These are phyloP conservation scores for Staphylotrichum longicolle DNA, from an alignment of 495 filamentous ascomycete genomes.

Conservation along the genomic window DNA sequence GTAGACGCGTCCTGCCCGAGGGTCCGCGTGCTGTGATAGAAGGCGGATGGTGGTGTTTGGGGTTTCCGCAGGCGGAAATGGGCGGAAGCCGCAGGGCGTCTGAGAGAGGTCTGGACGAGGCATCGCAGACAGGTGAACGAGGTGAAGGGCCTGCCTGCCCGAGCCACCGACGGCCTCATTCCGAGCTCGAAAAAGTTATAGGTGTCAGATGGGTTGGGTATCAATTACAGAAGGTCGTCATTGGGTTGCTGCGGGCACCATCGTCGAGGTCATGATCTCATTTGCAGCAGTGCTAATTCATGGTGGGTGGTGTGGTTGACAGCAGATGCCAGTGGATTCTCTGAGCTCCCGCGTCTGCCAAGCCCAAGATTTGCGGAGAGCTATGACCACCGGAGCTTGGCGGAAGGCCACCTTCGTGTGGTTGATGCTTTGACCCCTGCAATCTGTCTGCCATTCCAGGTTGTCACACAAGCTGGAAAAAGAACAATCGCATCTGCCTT, in stretches of 20 bases:
- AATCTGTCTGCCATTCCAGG: too few relatives aligned
- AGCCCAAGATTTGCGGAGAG: too few relatives aligned
- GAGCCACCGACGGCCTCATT: constrained; percentile 23
- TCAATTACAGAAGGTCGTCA: neutral
- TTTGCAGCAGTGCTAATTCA: too few relatives aligned
- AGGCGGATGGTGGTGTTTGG: constrained; percentile 9
- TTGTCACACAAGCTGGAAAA: too few relatives aligned
- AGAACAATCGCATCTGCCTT: too few relatives aligned
- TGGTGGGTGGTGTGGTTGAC: too few relatives aligned
- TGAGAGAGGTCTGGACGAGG: constrained; percentile 16
- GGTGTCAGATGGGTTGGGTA: neutral
- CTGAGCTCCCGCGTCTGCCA: too few relatives aligned
- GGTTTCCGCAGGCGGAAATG: neutral
- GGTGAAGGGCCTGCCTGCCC: constrained; percentile 25
- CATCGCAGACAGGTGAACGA: constrained; percentile 37
- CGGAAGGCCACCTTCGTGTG: too few relatives aligned
- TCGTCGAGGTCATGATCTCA: too few relatives aligned
- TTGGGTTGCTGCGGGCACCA: neutral
- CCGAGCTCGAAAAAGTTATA: constrained; percentile 6
- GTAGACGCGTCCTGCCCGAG: constrained; percentile 7
- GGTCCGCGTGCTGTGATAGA: constrained; percentile 16
- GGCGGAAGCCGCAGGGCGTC: constrained; percentile 12
- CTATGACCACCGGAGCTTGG: too few relatives aligned
- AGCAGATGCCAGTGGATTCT: too few relatives aligned
- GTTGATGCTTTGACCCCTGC: too few relatives aligned